Conservation (phyloP, 768 basidiomycete genomes). For the Chalciporus chontae region DNA sequence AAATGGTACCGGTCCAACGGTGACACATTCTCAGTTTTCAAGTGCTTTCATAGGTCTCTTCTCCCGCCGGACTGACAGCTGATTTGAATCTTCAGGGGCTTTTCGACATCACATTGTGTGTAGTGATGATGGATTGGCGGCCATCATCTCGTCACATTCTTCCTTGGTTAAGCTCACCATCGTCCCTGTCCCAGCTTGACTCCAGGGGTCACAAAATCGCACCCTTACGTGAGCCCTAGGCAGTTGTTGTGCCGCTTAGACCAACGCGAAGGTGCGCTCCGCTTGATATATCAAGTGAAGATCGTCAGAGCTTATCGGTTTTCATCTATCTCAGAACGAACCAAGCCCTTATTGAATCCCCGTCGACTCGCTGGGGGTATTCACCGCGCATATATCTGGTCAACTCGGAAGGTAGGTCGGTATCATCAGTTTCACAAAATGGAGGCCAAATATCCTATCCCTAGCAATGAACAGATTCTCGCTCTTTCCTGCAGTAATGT, state of each 20-base stretch:
- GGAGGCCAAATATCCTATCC: constrained; percentile 32
- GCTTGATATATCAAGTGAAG: constrained; percentile 18
- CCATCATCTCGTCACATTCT: constrained; percentile 21
- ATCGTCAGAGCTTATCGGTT: constrained; percentile 22
- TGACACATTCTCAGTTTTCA: constrained; percentile 17
- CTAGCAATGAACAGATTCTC: constrained; percentile 45
- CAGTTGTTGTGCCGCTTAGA: constrained; percentile 12
- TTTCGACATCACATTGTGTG: constrained; percentile 18
- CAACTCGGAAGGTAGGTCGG: constrained; percentile 15
- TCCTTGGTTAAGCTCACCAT: constrained; percentile 18
- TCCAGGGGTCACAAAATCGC: constrained; percentile 11
- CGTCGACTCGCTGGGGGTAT: constrained; percentile 15
- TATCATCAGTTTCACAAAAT: constrained; percentile 20
- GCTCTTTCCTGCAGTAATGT: constrained; percentile 65
- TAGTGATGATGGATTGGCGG: constrained; percentile 16
- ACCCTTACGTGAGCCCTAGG: constrained; percentile 21
- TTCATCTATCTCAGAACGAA: constrained; percentile 20
- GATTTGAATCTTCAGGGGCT: constrained; percentile 21
- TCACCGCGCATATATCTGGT: constrained; percentile 25
- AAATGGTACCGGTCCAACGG: constrained; percentile 11
- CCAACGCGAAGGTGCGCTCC: constrained; percentile 9
- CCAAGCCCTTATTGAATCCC: constrained; percentile 11
- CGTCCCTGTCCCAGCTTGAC: constrained; percentile 12
- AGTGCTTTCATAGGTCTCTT: constrained; percentile 17
- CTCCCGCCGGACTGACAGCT: constrained; percentile 23